phyloP scores from a whole-genome alignment of 2,329 filamentous ascomycete species.

The Nemania abortiva region DNA sequence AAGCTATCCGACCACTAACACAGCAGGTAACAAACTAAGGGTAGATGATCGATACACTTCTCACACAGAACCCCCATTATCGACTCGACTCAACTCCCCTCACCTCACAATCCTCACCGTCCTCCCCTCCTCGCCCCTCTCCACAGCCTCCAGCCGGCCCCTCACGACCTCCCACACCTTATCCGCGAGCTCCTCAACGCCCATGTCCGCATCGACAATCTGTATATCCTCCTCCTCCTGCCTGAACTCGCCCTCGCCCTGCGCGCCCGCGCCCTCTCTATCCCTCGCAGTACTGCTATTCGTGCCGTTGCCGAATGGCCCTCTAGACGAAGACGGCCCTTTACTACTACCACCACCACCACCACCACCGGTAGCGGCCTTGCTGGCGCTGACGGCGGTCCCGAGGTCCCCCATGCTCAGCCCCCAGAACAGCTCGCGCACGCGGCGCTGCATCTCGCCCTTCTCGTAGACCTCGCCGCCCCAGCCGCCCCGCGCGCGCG shows the following conservation, averaged over 20 bases:
- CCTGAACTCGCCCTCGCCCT: conserved; percentile 52
- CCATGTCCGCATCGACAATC: conserved; percentile 66
- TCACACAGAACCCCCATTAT: background rate
- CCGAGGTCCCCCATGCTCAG: conserved; percentile 62
- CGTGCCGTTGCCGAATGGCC: conserved; percentile 32
- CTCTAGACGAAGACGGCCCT: conserved; percentile 26
- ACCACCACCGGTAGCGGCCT: background rate
- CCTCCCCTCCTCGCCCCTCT: conserved; percentile 62
- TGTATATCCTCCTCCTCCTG: conserved; percentile 67
- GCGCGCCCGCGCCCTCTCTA: conserved; percentile 32
- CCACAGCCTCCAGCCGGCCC: conserved; percentile 62
- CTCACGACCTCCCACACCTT: conserved; percentile 66
- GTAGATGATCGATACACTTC: background rate
- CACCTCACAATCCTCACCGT: conserved; percentile 60
- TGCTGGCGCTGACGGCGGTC: conserved; percentile 42
- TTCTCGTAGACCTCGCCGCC: conserved; percentile 92
- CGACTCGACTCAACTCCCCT: no score
- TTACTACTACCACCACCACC: conserved; percentile 11
- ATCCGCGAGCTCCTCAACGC: conserved; percentile 68
- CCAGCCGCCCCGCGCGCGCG: conserved; percentile 83
- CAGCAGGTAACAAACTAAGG: background rate
- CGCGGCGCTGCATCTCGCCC: conserved; percentile 82
- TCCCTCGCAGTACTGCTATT: conserved; percentile 31
- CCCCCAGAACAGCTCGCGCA: conserved; percentile 78
- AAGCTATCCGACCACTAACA: background rate